Conservation (phyloP, 176 grass and related monocot species). For the Ananas comosus region DNA sequence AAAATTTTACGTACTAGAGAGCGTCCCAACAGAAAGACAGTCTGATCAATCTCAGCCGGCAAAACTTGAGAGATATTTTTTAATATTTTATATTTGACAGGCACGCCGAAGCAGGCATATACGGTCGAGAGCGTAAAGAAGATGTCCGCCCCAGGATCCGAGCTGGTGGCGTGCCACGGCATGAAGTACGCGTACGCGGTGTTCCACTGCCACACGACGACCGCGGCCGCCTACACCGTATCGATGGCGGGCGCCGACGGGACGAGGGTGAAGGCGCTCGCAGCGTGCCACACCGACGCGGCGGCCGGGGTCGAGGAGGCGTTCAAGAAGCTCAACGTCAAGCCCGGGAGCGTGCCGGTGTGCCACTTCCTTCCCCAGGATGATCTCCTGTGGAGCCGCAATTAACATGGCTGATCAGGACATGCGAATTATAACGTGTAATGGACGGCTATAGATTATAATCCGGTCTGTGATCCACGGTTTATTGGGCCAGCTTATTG, state of each 20-base stretch:
- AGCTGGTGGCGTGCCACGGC: constrained; percentile 34
- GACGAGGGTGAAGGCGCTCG: constrained; percentile 20
- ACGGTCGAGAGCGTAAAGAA: constrained; percentile 15
- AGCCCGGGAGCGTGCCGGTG: constrained; percentile 1
- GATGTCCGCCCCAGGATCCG: not conserved
- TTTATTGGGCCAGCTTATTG: too few species aligned
- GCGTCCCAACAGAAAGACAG: too few species aligned
- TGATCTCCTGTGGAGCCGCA: constrained; percentile 26
- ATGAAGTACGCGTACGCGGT: constrained; percentile 34
- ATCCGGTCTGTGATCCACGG: too few species aligned
- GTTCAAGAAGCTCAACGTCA: constrained; percentile 5
- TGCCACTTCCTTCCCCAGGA: constrained; percentile 51
- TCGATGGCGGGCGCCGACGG: constrained; percentile 15
- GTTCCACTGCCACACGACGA: constrained; percentile 33
- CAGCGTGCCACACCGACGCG: constrained; percentile 40
- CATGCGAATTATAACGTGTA: not conserved
- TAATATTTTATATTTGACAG: too few species aligned
- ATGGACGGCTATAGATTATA: too few species aligned
- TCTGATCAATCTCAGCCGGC: too few species aligned
- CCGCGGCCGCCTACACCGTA: constrained; percentile 18
- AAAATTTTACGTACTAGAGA: too few species aligned
- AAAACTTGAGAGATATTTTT: too few species aligned
- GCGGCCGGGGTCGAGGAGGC: constrained; percentile 3
- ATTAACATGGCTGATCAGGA: not conserved
- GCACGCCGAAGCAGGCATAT: constrained; percentile 22